A percentile compares a stretch with the other conserved stretches of the same genome.
These are phyloP conservation scores for Puccinia sorghi DNA, from an alignment of 1,284 basidiomycete genomes.

Conservation along the genomic window DNA sequence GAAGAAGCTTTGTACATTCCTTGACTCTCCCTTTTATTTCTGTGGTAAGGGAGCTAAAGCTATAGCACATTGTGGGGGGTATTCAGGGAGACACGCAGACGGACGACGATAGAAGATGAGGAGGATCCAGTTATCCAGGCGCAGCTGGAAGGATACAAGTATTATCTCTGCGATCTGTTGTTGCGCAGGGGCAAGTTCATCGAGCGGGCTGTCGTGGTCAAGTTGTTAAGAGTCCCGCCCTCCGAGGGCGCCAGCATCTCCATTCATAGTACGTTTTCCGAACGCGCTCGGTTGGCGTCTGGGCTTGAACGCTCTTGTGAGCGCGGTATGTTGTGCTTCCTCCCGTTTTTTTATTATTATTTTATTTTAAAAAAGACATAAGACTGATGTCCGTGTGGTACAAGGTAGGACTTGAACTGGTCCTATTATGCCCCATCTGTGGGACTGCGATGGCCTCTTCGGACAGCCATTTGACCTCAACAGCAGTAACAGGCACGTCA, in stretches of 20 bases:
- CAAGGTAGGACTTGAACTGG: background rate
- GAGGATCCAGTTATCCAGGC: slow-evolving; percentile 23
- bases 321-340: slow-evolving; percentile 11
- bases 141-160: slow-evolving; percentile 36
- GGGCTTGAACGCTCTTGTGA: slow-evolving; percentile 17
- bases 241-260: background rate
- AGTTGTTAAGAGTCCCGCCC: slow-evolving; percentile 31
- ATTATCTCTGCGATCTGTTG: slow-evolving; percentile 37
- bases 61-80: background rate
- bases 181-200: slow-evolving; percentile 24
- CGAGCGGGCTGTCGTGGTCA: slow-evolving; percentile 33
- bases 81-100: background rate
- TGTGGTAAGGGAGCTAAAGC: background rate
- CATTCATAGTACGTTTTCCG: background rate
- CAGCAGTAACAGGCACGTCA: background rate
- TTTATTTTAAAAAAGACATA: background rate
- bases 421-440: slow-evolving; percentile 9
- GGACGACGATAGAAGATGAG: background rate
- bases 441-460: background rate
- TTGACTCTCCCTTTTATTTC: too few species aligned
- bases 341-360: background rate
- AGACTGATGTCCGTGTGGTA: background rate
- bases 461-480: background rate
- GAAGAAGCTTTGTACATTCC: background rate
- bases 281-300: slow-evolving; percentile 22